Base-by-base conservation (phyloP, 352 stramenopile genomes). In the Phytophthora citricola region DNA sequence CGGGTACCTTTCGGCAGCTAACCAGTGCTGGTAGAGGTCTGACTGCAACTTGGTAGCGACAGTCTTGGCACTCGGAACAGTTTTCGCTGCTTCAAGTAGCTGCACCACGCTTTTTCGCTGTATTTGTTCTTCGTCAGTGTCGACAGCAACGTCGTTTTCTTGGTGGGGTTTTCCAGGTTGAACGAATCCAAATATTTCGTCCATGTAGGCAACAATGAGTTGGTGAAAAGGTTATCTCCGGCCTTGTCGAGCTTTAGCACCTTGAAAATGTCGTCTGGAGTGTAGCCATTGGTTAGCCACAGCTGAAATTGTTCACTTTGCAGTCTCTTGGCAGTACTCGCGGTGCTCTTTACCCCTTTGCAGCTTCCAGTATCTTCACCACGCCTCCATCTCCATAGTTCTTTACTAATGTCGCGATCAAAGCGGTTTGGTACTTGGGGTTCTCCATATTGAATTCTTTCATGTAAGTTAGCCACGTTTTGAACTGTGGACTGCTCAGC, bases 361-460 rank as follows among this genome's bases (percentile, higher is more conserved):
- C 40, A 5, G 40, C 40, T 2, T 46, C 40, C 8, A 46, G 15
- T 26, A 46, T 46, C 40, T 46, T 46, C 9, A 46, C 40, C 15
- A 46, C 1, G 10, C 17, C 17, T 5, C 20, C 17, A 26, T 46
- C 40, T 46, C 40, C 40, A 26, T 46, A 29, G 40, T 46, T 22
- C 17, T 46, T 46, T 5, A 46, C 40, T 22, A 46, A 46, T 22
- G 40, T 46, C 15, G 15, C 15, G 40, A 46, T 26, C 40, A 46
- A 46, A 24, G 40, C 27, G n/a, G 40, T 46, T 46, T 46, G 40
- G 17, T 46, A 46, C 17, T 46, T 46, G 1, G 17, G 40, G 40
- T 46, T 46, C 5, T 7, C 40, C 17, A 5, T 27, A 26, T 46
- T 46, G 40, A 17, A 41, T 17, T 41, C 36, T 5, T 41, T 41